Conservation (phyloP, 2,329 filamentous ascomycete genomes). For the Colletotrichum falcatum region DNA sequence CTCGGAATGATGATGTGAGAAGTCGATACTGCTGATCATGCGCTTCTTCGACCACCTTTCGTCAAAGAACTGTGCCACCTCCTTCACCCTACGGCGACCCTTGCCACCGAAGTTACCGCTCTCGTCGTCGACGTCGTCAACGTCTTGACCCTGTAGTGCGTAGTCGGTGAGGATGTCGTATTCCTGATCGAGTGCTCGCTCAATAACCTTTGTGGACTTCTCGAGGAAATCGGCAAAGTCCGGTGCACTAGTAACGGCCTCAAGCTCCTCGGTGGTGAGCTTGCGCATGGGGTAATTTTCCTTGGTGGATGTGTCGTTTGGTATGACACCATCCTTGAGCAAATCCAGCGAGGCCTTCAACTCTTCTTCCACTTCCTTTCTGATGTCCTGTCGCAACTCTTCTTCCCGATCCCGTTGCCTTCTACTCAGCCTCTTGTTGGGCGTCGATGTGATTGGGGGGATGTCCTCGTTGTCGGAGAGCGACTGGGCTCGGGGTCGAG, state of each 20-base stretch:
- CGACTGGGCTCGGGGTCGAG: constrained; percentile 65
- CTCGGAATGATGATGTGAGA: constrained; percentile 95
- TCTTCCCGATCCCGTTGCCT: constrained; percentile 87
- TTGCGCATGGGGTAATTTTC: constrained; percentile 81
- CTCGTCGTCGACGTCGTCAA: constrained; percentile 86
- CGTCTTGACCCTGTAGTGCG: constrained; percentile 80
- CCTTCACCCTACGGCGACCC: constrained; percentile 81
- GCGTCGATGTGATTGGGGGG: constrained; percentile 66
- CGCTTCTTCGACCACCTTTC: constrained; percentile 97
- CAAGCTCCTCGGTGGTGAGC: constrained; percentile 85
- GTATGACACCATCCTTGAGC: constrained; percentile 62
- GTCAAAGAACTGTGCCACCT: constrained; percentile 93
- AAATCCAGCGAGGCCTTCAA: constrained; percentile 77
- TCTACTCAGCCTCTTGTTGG: constrained; percentile 81
- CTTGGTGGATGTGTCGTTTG: constrained; percentile 55
- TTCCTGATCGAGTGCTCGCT: constrained; percentile 92
- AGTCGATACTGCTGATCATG: constrained; percentile 95
- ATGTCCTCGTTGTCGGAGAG: constrained; percentile 74
- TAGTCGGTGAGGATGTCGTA: constrained; percentile 98
- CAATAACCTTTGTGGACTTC: constrained; percentile 95
- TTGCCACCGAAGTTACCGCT: constrained; percentile 76
- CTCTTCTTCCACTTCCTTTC: constrained; percentile 93
- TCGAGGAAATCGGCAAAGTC: constrained; percentile 97
- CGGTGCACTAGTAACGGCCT: constrained; percentile 89
- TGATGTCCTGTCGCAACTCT: constrained; percentile 85